Evolutionary conservation across 352 stramenopile genomes (phyloP), one percentile per base, ranked within the genome.

Genomic region (Salisapilia sapeloensis): DNA sequence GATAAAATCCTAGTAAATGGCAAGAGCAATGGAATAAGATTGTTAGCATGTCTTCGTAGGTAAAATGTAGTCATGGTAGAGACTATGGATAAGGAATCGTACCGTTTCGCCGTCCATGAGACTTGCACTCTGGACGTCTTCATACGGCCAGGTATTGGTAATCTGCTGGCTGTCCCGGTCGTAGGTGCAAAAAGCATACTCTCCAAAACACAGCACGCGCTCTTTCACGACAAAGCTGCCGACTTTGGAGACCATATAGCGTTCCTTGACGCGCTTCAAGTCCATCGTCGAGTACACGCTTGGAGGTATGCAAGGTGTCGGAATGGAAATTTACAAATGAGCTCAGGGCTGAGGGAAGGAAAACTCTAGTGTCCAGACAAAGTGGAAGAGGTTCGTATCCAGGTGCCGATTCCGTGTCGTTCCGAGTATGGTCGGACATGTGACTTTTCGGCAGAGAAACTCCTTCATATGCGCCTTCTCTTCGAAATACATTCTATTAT

Each of bases 241-340:
- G 33, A 87, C 67, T 35, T 84, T 87, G 51, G 79, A 59, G 35
- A 87, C 69, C 67, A 84, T 82, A 45, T 78, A 87, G 37, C 71
- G 71, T 37, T 60, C 71, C 18, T 78, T 38, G 27, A 76, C 60
- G 33, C 56, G 56, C 38, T 69, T 64, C 42, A 48, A 58, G 48
- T 76, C 60, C 57, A 81, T 65, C 5, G 28, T 16, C 9, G 29
- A 10, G 29, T 8, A 17, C 8, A 33, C 14, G 13, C 9, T 14
- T 33, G 8, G 7, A 10, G 9, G 13, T 10, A 28, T 12, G 10
- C 24, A 10, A 28, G 24, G 13, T 12, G 10, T 13, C 24, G 13
- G 24, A 28, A 28, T 28, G 10, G 10, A 28, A 13, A 28, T 12
- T 28, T 15, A 10, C 10, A 16, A 14, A 14, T 33, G 24, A 28